These are phyloP conservation scores for Papiliotrema nemorosa DNA, from an alignment of 1,284 basidiomycete species.

Conservation along the genomic window DNA sequence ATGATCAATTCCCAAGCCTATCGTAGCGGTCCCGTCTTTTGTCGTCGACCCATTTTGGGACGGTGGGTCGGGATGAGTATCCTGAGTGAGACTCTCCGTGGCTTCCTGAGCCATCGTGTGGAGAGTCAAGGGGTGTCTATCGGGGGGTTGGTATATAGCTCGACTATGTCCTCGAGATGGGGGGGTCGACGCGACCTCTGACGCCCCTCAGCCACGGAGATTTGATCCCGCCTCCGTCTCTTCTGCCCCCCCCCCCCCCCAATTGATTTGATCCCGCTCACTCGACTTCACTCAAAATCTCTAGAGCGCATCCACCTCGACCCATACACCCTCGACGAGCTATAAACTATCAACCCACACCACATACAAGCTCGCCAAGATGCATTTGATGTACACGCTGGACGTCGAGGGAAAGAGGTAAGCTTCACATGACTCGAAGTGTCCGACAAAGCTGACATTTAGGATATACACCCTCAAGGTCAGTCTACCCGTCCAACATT, in stretches of 20 bases:
- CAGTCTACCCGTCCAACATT: conserved; percentile 28
- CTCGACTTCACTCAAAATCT: background rate
- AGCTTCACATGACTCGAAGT: conserved; percentile 8
- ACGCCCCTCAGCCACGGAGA: no score
- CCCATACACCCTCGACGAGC: background rate
- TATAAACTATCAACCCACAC: background rate
- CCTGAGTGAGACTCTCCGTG: no score
- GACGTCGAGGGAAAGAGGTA: conserved; percentile 66
- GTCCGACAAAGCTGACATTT: conserved; percentile 17
- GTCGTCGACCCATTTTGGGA: background rate
- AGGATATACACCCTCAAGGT: conserved; percentile 88
- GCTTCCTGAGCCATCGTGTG: background rate
- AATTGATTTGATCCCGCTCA: conserved; percentile 6
- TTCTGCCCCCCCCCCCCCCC: no score
- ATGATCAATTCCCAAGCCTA: conserved; percentile 5
- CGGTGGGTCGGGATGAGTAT: no score
- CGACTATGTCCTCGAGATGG: no score
- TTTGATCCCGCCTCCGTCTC: no score
- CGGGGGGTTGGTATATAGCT: background rate
- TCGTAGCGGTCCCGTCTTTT: background rate
- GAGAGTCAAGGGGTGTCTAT: background rate
- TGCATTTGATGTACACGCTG: conserved; percentile 93
- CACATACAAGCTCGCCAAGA: conserved; percentile 46
- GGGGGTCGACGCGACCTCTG: no score
- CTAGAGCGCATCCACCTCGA: background rate